A percentile compares a stretch with the other conserved stretches of the same genome.
Evolutionary conservation across 2,329 filamentous ascomycete species (phyloP).

Genomic region (Fusarium lyarnte): DNA sequence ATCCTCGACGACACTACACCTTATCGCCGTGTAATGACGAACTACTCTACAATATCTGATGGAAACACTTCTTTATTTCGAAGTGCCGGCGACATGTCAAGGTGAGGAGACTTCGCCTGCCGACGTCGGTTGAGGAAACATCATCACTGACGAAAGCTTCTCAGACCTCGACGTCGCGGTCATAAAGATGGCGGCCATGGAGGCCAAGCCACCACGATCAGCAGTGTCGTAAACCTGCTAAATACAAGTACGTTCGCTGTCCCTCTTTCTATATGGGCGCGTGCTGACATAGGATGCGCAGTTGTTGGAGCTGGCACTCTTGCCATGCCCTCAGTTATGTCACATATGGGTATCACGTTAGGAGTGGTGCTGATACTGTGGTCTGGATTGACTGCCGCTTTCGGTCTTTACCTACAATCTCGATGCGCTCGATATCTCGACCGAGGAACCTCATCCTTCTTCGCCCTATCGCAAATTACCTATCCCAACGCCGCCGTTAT

Average conservation of each 20-base stretch:
- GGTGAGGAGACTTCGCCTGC: slow-evolving; percentile 47
- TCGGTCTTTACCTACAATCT: slow-evolving; percentile 94
- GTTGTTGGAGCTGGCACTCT: slow-evolving; percentile 94
- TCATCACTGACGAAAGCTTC: slow-evolving; percentile 21
- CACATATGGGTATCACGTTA: slow-evolving; percentile 91
- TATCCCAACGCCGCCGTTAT: slow-evolving; percentile 96
- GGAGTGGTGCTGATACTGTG: slow-evolving; percentile 87
- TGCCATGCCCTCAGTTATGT: slow-evolving; percentile 94
- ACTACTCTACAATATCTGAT: slow-evolving; percentile 64
- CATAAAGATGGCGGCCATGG: slow-evolving; percentile 74
- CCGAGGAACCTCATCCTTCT: slow-evolving; percentile 88
- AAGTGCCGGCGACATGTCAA: slow-evolving; percentile 59
- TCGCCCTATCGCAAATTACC: slow-evolving; percentile 94
- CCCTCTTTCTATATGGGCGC: slow-evolving; percentile 1
- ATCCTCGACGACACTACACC: background rate
- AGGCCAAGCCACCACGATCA: slow-evolving; percentile 87
- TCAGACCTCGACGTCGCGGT: slow-evolving; percentile 67
- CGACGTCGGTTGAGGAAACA: slow-evolving; percentile 4
- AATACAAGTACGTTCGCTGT: slow-evolving; percentile 80
- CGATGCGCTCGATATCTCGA: slow-evolving; percentile 94
- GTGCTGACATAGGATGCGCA: slow-evolving; percentile 49
- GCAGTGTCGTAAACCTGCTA: slow-evolving; percentile 92
- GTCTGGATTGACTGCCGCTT: slow-evolving; percentile 88
- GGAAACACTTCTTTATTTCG: slow-evolving; percentile 54
- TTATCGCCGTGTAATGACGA: slow-evolving; percentile 57